Percentiles rank a stretch among this genome's conserved stretches.
Conservation (phyloP, 2,329 filamentous ascomycete genomes). For the Venturiaceae sp. region DNA sequence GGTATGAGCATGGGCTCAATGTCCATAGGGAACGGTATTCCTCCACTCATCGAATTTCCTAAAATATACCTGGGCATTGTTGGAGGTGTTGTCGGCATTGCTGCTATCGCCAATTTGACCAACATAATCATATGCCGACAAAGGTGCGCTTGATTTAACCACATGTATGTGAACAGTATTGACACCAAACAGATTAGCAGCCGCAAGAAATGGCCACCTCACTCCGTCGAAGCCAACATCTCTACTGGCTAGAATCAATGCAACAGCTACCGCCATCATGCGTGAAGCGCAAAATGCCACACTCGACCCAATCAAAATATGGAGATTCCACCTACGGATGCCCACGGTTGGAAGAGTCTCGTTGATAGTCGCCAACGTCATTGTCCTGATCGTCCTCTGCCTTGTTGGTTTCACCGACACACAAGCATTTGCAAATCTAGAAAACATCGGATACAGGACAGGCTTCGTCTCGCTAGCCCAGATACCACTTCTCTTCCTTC, state of each 20-base stretch:
- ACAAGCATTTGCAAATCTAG: conserved; percentile 38
- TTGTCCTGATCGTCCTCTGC: conserved; percentile 43
- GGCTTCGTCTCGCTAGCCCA: conserved; percentile 44
- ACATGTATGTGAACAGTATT: neutral
- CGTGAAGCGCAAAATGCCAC: conserved; percentile 44
- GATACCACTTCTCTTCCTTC: conserved; percentile 45
- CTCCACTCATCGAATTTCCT: conserved; percentile 37
- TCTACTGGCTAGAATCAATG: conserved; percentile 35
- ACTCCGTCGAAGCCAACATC: conserved; percentile 46
- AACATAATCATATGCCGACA: conserved; percentile 40
- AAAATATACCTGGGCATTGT: conserved; percentile 45
- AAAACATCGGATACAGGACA: conserved; percentile 46
- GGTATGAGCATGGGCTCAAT: conserved; percentile 26
- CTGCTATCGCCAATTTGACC: conserved; percentile 33
- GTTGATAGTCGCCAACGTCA: conserved; percentile 35
- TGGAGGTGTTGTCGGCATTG: conserved; percentile 33
- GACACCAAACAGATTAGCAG: conserved; percentile 30
- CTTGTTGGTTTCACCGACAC: conserved; percentile 44
- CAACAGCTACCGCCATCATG: conserved; percentile 42
- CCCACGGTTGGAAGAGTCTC: conserved; percentile 28
- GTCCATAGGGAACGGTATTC: conserved; percentile 33
- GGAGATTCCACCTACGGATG: conserved; percentile 24
- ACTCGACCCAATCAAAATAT: conserved; percentile 23
- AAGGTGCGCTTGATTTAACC: conserved; percentile 33
- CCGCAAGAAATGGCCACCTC: conserved; percentile 23